Percentiles rank a stretch among this genome's conserved stretches.
Conservation (phyloP, 371 early-diverging fungal species). For the Mortierella sp. region DNA sequence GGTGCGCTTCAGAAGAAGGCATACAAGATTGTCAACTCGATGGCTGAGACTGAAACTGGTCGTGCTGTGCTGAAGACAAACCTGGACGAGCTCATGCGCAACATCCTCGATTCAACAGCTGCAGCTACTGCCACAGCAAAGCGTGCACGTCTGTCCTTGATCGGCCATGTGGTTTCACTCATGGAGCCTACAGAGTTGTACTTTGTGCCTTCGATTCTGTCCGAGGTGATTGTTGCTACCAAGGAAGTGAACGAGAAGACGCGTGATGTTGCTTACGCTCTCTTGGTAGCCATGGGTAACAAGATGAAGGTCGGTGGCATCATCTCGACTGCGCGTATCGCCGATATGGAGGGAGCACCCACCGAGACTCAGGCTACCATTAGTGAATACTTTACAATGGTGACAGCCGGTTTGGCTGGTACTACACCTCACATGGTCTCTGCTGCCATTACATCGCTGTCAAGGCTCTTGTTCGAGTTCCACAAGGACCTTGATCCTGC, state of each 20-base stretch:
- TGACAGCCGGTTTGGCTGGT: conserved; percentile 94
- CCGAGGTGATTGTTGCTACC: conserved; percentile 91
- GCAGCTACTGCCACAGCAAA: conserved; percentile 72
- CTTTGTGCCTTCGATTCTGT: conserved; percentile 85
- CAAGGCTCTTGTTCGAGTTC: conserved; percentile 93
- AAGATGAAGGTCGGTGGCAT: conserved; percentile 86
- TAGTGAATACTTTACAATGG: conserved; percentile 84
- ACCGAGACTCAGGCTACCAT: conserved; percentile 66
- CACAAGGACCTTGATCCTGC: conserved; percentile 68
- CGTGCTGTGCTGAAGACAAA: conserved; percentile 56
- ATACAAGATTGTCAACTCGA: conserved; percentile 84
- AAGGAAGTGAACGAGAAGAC: conserved; percentile 95
- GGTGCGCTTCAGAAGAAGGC: conserved; percentile 92
- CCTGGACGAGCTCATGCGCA: conserved; percentile 54
- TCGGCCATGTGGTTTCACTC: conserved; percentile 63
- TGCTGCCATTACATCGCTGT: conserved; percentile 87
- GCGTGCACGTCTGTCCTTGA: conserved; percentile 72
- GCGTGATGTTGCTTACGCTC: conserved; percentile 84
- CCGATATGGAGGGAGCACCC: conserved; percentile 64
- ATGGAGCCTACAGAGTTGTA: conserved; percentile 75
- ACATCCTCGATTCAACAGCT: conserved; percentile 64
- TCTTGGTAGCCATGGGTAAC: conserved; percentile 87
- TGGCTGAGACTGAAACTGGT: conserved; percentile 63
- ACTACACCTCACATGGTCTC: conserved; percentile 92
- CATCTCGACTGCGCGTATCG: conserved; percentile 63